Evolutionary conservation across 805 yeast species (phyloP), one percentile per base, ranked within the genome.

Genomic region (Kuraishia capsulata): DNA sequence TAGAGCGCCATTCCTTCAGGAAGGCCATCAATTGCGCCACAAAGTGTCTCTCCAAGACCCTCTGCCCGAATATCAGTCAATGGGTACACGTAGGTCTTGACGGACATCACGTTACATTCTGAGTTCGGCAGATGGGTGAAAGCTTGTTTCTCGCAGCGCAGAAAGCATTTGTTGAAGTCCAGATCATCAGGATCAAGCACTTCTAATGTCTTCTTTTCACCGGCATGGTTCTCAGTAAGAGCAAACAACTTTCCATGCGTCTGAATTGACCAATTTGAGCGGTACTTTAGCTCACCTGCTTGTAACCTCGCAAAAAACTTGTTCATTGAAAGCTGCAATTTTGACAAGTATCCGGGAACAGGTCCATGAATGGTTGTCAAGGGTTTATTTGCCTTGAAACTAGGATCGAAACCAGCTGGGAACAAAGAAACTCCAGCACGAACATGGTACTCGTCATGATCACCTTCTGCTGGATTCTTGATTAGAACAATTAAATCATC

Each of bases 391-490:
- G 73, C 65, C 44, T 73, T 69, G 8, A 52, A 57, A 4, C 65
- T 56, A 4, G 90, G 89, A 49, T 76, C 76, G 55, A 83, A 83
- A 2, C 90, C 90, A 1, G 81, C 75, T 1, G 90, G 86, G 47
- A 79, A 80, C 5, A 78, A 76, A 19, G 78, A 69, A 3, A 71
- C 59, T 5, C 77, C 74, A 1, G 76, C 78, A 38, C 79, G 62
- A 32, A 78, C 53, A 20, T 69, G 61, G 51, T 80, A 82, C 47
- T 80, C 88, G 39, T 72, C 74, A 14, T 67, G 66, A 26, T 54
- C 55, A 20, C 49, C 58, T 10, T 48, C 51, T 20, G 58, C 56
- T 10, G 57, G 59, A 41, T 54, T 52, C 39, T 67, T 67, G 5
- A 71, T 50, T 47, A 82, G 47, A 5, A 83, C 54, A 31, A 82